Percentiles rank a stretch among this genome's conserved stretches.
Evolutionary conservation across 208 protist genomes (phyloP).

Genomic region (Acanthamoeba sp.): DNA sequence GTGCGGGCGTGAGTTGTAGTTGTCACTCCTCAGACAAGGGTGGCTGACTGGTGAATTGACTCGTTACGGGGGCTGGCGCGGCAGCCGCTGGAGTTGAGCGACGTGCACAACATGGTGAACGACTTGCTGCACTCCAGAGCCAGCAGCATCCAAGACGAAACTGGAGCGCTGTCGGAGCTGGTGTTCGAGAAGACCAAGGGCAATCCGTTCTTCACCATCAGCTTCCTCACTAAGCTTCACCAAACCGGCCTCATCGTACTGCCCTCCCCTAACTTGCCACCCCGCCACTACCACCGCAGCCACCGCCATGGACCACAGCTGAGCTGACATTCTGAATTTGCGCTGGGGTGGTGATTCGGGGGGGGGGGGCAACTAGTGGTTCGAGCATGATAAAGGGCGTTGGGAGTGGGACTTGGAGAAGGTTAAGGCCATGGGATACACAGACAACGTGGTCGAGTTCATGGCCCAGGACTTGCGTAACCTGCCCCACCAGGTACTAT

Average conservation of each 20-base stretch:
- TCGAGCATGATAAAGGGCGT: neutral
- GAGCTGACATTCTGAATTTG: no score
- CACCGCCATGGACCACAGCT: no score
- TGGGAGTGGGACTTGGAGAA: constrained; percentile 30
- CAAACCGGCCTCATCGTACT: constrained; percentile 54
- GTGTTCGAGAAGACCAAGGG: constrained; percentile 43
- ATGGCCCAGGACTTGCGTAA: constrained; percentile 64
- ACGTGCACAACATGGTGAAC: constrained; percentile 52
- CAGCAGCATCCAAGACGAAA: neutral
- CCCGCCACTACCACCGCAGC: no score
- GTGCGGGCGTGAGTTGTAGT: no score
- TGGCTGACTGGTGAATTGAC: no score
- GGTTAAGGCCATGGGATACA: constrained; percentile 13
- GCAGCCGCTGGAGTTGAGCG: constrained; percentile 12
- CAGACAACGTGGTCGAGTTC: constrained; percentile 72
- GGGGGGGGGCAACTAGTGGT: neutral
- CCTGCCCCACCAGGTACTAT: neutral
- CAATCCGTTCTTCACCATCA: constrained; percentile 73
- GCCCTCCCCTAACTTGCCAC: neutral
- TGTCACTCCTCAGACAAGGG: no score
- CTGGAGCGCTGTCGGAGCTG: neutral
- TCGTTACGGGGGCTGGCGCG: no score
- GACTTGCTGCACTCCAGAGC: neutral
- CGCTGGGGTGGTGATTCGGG: no score
- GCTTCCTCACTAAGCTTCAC: constrained; percentile 69